A percentile compares a stretch with the other conserved stretches of the same genome.
phyloP scores from a whole-genome alignment of 805 yeast species.

The Hanseniaspora valbyensis region DNA sequence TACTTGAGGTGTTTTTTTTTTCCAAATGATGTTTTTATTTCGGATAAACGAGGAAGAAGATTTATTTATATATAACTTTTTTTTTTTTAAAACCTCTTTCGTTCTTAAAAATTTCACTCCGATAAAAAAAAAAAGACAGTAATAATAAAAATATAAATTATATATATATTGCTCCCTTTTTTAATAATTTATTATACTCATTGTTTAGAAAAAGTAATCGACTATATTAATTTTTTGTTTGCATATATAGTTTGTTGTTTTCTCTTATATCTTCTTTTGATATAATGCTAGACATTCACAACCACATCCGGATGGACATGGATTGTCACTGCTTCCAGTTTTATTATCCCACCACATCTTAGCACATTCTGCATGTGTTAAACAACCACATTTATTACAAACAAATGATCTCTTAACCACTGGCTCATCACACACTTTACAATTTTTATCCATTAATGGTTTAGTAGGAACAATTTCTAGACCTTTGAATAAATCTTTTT shows the following conservation, averaged over 20 bases:
- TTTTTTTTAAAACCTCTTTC: too few species aligned
- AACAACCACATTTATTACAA: conserved; percentile 68
- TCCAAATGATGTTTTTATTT: too few species aligned
- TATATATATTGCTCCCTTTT: too few species aligned
- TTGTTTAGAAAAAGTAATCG: neutral
- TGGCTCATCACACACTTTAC: conserved; percentile 55
- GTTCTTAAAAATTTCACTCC: too few species aligned
- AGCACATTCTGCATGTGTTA: conserved; percentile 70
- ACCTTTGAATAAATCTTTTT: conserved; percentile 31
- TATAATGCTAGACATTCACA: conserved; percentile 40
- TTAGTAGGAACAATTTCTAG: conserved; percentile 19
- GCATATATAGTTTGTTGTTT: too few species aligned
- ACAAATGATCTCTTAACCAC: conserved; percentile 51
- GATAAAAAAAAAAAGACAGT: neutral
- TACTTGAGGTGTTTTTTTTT: too few species aligned
- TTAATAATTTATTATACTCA: too few species aligned
- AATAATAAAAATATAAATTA: neutral
- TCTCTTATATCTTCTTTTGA: neutral
- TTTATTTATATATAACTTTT: too few species aligned
- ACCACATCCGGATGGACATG: conserved; percentile 82
- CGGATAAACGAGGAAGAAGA: neutral
- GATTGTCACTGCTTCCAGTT: conserved; percentile 25
- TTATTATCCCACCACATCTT: conserved; percentile 60
- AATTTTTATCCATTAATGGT: conserved; percentile 30
- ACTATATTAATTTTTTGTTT: too few species aligned